Evolutionary conservation across 2,329 filamentous ascomycete species (phyloP), one percentile per base, ranked within the genome.

Genomic region (Chrysoporthe deuterocubensis): DNA sequence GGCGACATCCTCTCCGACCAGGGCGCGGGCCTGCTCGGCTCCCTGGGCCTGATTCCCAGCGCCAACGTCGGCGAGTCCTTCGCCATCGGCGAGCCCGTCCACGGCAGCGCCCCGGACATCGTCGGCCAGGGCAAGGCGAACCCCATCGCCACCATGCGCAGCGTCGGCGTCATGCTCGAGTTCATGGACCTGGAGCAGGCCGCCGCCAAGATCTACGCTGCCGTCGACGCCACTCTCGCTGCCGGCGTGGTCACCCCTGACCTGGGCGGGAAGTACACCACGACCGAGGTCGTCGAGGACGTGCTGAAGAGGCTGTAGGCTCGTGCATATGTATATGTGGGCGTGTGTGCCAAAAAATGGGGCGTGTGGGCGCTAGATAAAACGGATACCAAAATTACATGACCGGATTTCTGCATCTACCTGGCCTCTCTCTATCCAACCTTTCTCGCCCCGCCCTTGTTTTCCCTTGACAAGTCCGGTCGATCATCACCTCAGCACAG

Each of bases 21-120:
- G 72, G 95, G 96, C 62, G 96, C 96, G 37, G 96, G 96, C 2
- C 89, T 98, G 42, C 95, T 98, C 40, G 96, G 95, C 58, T 94
- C 90, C 66, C 84, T 99, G 48, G 96, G 96, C 72, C 89, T 99
- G 50, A 96, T 99, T 0, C 96, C 96, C 58, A 93, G 90, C 73
- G 96, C 96, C 73, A 99, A 99, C 78, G 96, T 99, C 13, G 94
- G 96, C 72, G 92, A 97, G 79, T 87, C 87, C 56, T 97, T 98
- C 77, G 96, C 93, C 73, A 98, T 99, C 75, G 96, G 96, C 72
- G 96, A 99, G 88, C 96, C 96, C 65, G 98, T 96, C 84, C 96
- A 99, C 81, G 96, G 96, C 60, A 94, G 91, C 75, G 96, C 96
- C 42, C 96, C 96, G 6, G 96, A 99, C 77, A 99, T 99, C 72